These are phyloP conservation scores for Colletotrichum sidae DNA, from an alignment of 2,329 filamentous ascomycete species.

Conservation along the genomic window DNA sequence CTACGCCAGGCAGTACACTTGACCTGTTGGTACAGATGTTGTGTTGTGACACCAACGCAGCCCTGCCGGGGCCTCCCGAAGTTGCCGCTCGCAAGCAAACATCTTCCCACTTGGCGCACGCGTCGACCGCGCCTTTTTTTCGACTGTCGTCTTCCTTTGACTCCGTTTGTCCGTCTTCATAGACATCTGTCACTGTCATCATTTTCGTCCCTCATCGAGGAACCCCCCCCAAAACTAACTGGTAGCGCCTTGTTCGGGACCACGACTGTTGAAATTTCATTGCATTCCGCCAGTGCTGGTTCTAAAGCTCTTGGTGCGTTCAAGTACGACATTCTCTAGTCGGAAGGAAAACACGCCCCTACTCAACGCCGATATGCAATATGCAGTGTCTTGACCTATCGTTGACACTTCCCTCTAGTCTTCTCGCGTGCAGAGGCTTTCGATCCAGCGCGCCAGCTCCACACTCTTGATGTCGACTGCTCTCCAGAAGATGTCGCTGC, in stretches of 20 bases:
- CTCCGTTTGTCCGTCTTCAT: too few species aligned
- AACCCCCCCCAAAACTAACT: too few species aligned
- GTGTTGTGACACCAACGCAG: too few species aligned
- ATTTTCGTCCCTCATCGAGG: too few species aligned
- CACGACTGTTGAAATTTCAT: not conserved
- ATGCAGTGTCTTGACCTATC: conserved; percentile 1
- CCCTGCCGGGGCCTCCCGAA: too few species aligned
- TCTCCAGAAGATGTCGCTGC: conserved; percentile 70
- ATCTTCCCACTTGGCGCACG: too few species aligned
- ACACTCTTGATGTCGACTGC: conserved; percentile 61
- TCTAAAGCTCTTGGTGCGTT: conserved; percentile 8
- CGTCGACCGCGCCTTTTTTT: too few species aligned
- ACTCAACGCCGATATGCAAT: conserved; percentile 18
- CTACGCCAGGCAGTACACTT: too few species aligned
- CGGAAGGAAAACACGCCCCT: not conserved
- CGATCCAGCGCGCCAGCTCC: conserved; percentile 61
- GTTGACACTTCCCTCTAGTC: conserved; percentile 10
- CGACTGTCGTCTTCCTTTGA: too few species aligned
- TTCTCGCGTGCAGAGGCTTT: conserved; percentile 42
- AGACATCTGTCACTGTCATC: too few species aligned
- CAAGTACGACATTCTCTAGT: conserved; percentile 21
- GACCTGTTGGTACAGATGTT: too few species aligned
- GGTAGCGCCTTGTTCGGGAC: not conserved
- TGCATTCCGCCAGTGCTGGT: not conserved
- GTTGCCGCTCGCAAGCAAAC: too few species aligned